Percentiles rank a stretch among this genome's conserved stretches.
Evolutionary conservation across 352 stramenopile genomes (phyloP).

Genomic region (Phytophthora sp.): DNA sequence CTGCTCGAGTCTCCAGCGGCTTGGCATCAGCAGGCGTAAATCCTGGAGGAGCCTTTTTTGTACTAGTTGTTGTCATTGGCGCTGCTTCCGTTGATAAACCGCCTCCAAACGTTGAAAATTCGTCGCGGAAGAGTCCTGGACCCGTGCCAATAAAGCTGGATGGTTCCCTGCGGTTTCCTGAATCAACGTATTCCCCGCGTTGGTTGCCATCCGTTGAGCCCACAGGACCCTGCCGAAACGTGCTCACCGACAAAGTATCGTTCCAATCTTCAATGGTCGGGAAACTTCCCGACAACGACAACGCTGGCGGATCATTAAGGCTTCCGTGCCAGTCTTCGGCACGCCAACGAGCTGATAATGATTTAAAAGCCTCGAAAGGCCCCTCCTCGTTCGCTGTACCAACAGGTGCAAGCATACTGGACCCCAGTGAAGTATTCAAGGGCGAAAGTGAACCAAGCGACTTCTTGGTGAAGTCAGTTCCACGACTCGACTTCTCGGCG

Average conservation of each 20-base stretch:
- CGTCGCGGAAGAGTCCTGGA: conserved; percentile 11
- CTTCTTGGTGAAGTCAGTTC: not conserved
- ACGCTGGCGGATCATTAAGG: conserved; percentile 4
- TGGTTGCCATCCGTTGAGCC: conserved; percentile 1
- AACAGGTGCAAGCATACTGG: not conserved
- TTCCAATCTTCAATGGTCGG: conserved; percentile 17
- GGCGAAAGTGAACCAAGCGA: not conserved
- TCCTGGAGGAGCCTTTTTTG: conserved; percentile 52
- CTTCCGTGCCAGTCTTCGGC: conserved; percentile 21
- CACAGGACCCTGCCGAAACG: not conserved
- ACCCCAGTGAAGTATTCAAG: not conserved
- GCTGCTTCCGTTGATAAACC: not conserved
- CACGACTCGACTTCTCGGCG: not conserved
- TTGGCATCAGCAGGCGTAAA: conserved; percentile 69
- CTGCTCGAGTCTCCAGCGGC: conserved; percentile 48
- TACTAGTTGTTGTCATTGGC: not conserved
- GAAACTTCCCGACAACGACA: conserved; percentile 11
- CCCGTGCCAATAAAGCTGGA: conserved; percentile 13
- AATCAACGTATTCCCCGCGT: conserved; percentile 1
- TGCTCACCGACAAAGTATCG: conserved; percentile 18
- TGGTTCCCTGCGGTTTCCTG: conserved; percentile 5
- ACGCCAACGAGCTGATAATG: conserved; percentile 35
- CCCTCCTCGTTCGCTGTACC: conserved; percentile 12
- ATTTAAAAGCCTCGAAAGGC: conserved; percentile 33
- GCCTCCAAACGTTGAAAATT: conserved; percentile 18